Evolutionary conservation across 1,284 basidiomycete species (phyloP).

Genomic region (Moesziomyces aphidis): DNA sequence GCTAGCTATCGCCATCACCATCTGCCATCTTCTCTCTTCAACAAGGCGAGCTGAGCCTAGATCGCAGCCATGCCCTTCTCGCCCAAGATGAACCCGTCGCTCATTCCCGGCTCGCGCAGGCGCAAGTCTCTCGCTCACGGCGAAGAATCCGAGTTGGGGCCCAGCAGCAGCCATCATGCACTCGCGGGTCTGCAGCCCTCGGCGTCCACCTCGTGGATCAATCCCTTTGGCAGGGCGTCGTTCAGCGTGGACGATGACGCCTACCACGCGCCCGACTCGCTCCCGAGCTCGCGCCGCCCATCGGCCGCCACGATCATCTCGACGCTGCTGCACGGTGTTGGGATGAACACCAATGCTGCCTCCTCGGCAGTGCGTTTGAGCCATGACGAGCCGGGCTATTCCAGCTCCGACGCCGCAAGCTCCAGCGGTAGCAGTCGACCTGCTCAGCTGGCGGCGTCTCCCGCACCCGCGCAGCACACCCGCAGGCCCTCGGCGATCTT

Average conservation of each 20-base stretch:
- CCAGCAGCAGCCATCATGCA: background rate
- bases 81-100: constrained; percentile 1
- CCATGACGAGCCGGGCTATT: constrained; percentile 10
- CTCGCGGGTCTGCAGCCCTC: constrained; percentile 17
- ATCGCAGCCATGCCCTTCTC: constrained; percentile 10
- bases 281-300: constrained; percentile 13
- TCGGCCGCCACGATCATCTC: constrained; percentile 35
- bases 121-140: constrained; percentile 16
- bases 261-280: constrained; percentile 14
- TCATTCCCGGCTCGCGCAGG: constrained; percentile 7
- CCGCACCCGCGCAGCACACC: background rate
- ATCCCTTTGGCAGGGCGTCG: constrained; percentile 20
- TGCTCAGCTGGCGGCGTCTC: background rate
- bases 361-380: background rate
- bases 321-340: constrained; percentile 10
- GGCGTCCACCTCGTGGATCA: constrained; percentile 20
- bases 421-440: constrained; percentile 2
- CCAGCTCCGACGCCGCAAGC: constrained; percentile 1
- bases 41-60: no score
- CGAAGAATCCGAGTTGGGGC: constrained; percentile 8
- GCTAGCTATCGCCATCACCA: no score
- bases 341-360: background rate
- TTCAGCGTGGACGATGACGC: constrained; percentile 21
- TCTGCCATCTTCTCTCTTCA: no score
- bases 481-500: constrained; percentile 22